phyloP scores from a whole-genome alignment of 148 eudicot genomes.

The Rhododendron vialii region DNA sequence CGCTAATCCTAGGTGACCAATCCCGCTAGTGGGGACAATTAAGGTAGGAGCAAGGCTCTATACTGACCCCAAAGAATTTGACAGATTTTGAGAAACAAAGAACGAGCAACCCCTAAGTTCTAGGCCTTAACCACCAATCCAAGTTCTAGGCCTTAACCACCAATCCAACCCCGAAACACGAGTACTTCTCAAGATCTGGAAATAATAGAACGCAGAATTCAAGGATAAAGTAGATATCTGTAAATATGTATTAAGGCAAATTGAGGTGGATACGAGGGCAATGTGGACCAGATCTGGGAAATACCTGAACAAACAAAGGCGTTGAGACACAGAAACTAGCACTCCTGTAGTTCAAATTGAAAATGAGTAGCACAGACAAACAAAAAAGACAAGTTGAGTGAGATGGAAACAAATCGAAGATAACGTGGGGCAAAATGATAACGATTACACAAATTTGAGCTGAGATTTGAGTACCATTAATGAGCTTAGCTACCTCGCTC shows the following conservation, averaged over 20 bases:
- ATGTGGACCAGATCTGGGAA: slow-evolving; percentile 35
- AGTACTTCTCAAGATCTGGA: background rate
- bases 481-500: background rate
- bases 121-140: background rate
- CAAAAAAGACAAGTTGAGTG: background rate
- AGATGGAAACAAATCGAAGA: background rate
- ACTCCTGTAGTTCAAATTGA: slow-evolving; percentile 8
- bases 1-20: too few species aligned
- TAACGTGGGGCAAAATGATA: background rate
- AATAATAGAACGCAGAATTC: background rate
- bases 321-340: slow-evolving; percentile 10
- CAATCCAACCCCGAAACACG: background rate
- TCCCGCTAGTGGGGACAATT: too few species aligned
- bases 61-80: too few species aligned
- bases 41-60: too few species aligned
- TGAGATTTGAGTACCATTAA: background rate
- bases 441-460: background rate
- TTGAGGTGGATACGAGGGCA: background rate
- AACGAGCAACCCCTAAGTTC: too few species aligned
- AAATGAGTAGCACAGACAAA: background rate
- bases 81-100: too few species aligned
- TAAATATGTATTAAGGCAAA: background rate
- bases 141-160: background rate
- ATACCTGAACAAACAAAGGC: slow-evolving; percentile 16
- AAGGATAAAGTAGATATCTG: too few species aligned